Percentiles rank a stretch among this genome's conserved stretches.
phyloP scores from a whole-genome alignment of 78 protist species.

The Dictyostelium firmibasis region DNA sequence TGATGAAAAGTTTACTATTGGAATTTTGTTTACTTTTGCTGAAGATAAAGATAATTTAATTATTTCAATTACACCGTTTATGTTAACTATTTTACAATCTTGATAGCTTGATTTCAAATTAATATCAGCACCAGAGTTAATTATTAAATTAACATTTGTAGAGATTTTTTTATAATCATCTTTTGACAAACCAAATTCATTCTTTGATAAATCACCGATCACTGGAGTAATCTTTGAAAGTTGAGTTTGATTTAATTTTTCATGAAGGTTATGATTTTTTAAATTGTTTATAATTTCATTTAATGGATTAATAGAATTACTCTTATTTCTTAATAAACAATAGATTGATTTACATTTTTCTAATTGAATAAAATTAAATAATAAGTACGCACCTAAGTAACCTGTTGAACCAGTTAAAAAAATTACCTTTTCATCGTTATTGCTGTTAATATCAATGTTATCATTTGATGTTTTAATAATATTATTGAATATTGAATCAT shows the following conservation, averaged over 20 bases:
- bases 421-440: neutral
- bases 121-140: neutral
- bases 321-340: slow-evolving; percentile 28
- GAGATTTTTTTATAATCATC: neutral
- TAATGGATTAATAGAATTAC: neutral
- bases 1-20: slow-evolving; percentile 34
- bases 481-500: neutral
- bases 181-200: neutral
- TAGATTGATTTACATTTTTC: neutral
- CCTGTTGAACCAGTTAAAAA: slow-evolving; percentile 55
- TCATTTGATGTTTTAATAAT: too few species aligned
- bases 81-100: neutral
- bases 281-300: neutral
- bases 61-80: neutral
- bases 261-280: neutral
- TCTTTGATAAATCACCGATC: slow-evolving; percentile 8
- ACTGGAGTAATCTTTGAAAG: neutral
- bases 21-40: neutral
- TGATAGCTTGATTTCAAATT: neutral
- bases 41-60: neutral
- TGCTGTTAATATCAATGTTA: too few species aligned
- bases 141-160: neutral
- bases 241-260: neutral
- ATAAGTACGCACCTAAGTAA: slow-evolving; percentile 17
- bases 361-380: neutral